phyloP scores from a whole-genome alignment of 352 stramenopile genomes.

The Phytophthora cryptogea region DNA sequence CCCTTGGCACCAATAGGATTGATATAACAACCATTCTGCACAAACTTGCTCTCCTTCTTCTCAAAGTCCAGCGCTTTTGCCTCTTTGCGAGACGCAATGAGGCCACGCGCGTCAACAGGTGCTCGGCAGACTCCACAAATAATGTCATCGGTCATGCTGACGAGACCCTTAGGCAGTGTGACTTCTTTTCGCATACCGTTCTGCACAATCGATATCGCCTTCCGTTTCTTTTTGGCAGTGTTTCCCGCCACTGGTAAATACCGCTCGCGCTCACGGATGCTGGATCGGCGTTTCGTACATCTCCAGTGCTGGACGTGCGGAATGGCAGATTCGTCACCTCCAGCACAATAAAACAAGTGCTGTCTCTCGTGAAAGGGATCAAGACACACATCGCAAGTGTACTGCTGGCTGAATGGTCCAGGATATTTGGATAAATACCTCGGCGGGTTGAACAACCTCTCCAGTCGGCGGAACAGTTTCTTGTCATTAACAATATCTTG shows the following conservation, averaged over 20 bases:
- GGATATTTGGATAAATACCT: conserved; percentile 61
- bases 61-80: conserved; percentile 55
- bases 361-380: conserved; percentile 77
- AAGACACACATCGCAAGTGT: conserved; percentile 67
- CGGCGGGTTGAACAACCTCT: conserved; percentile 57
- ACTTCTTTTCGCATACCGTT: conserved; percentile 64
- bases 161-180: conserved; percentile 54
- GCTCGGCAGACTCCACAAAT: conserved; percentile 63
- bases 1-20: conserved; percentile 43
- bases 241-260: conserved; percentile 17
- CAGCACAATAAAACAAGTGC: conserved; percentile 75
- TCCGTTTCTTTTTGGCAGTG: conserved; percentile 63
- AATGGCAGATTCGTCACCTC: conserved; percentile 28
- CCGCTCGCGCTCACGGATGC: conserved; percentile 28
- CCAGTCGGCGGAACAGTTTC: conserved; percentile 54
- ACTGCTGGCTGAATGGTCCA: conserved; percentile 58
- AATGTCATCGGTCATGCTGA: conserved; percentile 52
- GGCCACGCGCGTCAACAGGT: conserved; percentile 51
- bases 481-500: conserved; percentile 49
- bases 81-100: conserved; percentile 62
- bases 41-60: conserved; percentile 64
- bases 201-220: conserved; percentile 52
- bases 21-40: conserved; percentile 62
- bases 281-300: conserved; percentile 68
- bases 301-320: conserved; percentile 78